Evolutionary conservation across 2,329 filamentous ascomycete genomes (phyloP), one percentile per base, ranked within the genome.

Genomic region (Scedosporium aurantiacum): DNA sequence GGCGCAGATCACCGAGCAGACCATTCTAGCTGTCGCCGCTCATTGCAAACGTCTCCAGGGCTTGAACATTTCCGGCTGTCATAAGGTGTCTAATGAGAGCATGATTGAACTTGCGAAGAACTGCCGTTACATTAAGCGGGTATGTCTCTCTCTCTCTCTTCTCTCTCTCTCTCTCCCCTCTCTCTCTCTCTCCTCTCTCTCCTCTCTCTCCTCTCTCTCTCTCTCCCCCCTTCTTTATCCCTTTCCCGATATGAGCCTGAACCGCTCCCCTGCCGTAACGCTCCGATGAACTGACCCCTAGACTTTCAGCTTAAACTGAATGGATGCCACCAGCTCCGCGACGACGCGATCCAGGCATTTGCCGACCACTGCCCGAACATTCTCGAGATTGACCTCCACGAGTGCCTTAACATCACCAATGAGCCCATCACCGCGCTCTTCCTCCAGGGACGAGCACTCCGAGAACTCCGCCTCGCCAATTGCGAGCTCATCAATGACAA

Each of bases 311-410:
- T 99, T 66, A 99, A 99, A 82, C 82, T 99, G 64, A 99, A 97
- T 73, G 89, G 92, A 62, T 96, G 94, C 71, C 74, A 76, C n/a
- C 89, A 96, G 73, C 78, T 97, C 40, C 91, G 88, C 45, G 91
- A 97, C 70, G 80, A 82, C 57, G 87, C 91, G 5, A 87, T 97
- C 65, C 78, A 90, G 63, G 89, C 91, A 3, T 95, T 99, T 70
- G 93, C 94, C 5, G 80, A 86, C 55, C 84, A 95, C 73, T 97
- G 93, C 71, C 90, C 87, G 12, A 93, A 96, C 66, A 91, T 99
- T 37, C 86, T 99, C 64, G 94, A 99, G 73, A 96, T 99, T 64
- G 94, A 99, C 71, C 82, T 99, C 14, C 90, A 96, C 67, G 88
- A 91, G 67, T 96, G 94, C 76, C 81, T 79, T 61, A 81, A 86